Evolutionary conservation across 2,329 filamentous ascomycete species (phyloP), one percentile per base, ranked within the genome.

Genomic region (Didymella glomerata): DNA sequence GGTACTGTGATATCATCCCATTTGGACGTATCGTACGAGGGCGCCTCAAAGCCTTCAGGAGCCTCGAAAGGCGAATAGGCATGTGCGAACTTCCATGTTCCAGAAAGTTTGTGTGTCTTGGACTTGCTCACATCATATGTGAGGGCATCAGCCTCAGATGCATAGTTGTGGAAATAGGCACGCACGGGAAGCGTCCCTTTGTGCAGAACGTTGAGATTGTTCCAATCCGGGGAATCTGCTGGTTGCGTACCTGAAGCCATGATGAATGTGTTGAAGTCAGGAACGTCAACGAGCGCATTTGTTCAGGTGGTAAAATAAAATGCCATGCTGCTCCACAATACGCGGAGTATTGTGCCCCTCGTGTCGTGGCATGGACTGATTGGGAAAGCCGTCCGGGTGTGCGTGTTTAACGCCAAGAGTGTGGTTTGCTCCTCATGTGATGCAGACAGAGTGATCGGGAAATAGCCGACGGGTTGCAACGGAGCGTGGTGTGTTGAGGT

Each of bases 1-100:
- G 88, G 88, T 0, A 91, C 88, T 11, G 82, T 68, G 36, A 89
- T 85, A 36, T 83, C 77, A 20, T 77, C 75, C 81, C 85, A 86
- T 69, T 68, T 66, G 3, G 74, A 72, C n/a, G 65, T 72, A 60
- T 80, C 75, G 54, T 74, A 79, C 1, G 56, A 59, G 1, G 69
- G 49, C 1, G 62, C 48, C 38, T 77, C 68, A 41, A 79, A 80
- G 1, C 68, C 74, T 38, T 70, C 64, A 0, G 74, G 73, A 2
- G 76, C 76, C 50, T 77, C 74, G 46, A 74, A 73, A 0, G 74
- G 77, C 25, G 69, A 75, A 34, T 72, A 71, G 27, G 73, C 68
- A 48, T 77, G 71, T 42, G 76, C 70, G 48, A 80, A 80, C 52
- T 76, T 78, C 77, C 78, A 79, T 18, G 70, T 65, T 51, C 77